Evolutionary conservation across 345 rosid species (phyloP), one percentile per base, ranked within the genome.

Genomic region (Boechera retrofracta): DNA sequence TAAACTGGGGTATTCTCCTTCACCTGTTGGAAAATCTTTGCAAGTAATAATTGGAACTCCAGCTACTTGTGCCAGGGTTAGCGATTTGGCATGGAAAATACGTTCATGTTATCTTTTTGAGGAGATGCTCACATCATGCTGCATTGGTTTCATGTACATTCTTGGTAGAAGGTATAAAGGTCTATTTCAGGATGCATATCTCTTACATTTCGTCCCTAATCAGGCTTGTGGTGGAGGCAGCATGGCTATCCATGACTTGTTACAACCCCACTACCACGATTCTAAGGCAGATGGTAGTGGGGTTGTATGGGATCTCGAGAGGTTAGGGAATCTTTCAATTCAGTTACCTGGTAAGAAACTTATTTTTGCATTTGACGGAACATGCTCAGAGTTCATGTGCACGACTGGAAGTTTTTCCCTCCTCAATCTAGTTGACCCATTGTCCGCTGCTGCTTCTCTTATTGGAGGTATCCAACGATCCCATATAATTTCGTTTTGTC

Each of bases 161-260:
- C 96, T 94, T 76, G 98, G 98, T 68, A 86, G 92, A 81, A 96
- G 94, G 66, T 91, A 94, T 71, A 89, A 88, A 83, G 98, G 98
- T 58, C 90, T 94, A 53, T 91, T 88, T 77, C 98, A 91, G 85
- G 98, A 94, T 75, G 79, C 98, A 5, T 84, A 89, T 81, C 91
- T 94, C 79, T 86, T 91, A 36, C 89, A 88, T 11, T 94, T 94
- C 86, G 91, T 91, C 33, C 98, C 98, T 72, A 85, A 87, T 80
- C 98, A 94, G 85, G 97, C 97, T 63, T 94, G 98, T 81, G 96
- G 94, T 77, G 98, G 98, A 79, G 97, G 93, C 56, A 89, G 90
- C 83, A 87, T 94, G 98, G 97, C 97, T 60, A 94, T 91, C 78
- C 83, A 91, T 71, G 98, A 89, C 69, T 84, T 91, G 13, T 16